Percentiles rank a stretch among this genome's conserved stretches.
Evolutionary conservation across 331 rosid species (phyloP).

Genomic region (Rhamnella rubrinervis): DNA sequence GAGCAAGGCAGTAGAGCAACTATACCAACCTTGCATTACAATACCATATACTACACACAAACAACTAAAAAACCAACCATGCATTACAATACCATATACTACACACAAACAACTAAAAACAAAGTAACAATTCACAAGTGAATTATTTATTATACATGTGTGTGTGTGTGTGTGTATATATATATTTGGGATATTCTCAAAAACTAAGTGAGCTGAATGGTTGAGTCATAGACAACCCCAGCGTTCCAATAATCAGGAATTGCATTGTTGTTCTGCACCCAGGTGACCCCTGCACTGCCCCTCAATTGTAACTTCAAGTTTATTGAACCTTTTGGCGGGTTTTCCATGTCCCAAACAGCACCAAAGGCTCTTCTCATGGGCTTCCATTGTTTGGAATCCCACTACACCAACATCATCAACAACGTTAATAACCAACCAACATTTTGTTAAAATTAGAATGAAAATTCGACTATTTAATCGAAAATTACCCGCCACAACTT

Average conservation of each 20-base stretch:
- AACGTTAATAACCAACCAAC: not conserved
- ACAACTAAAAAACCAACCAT: too few species aligned
- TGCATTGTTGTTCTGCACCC: constrained; percentile 42
- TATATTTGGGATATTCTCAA: not conserved
- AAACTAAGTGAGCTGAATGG: constrained; percentile 42
- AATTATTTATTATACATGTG: too few species aligned
- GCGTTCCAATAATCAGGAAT: constrained; percentile 64
- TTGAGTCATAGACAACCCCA: constrained; percentile 40
- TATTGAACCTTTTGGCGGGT: constrained; percentile 53
- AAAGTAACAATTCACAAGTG: too few species aligned
- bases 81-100: too few species aligned
- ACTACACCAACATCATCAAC: constrained; percentile 25
- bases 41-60: too few species aligned
- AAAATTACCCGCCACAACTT: constrained; percentile 60
- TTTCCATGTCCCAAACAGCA: constrained; percentile 58
- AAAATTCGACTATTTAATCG: not conserved
- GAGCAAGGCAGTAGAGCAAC: too few species aligned
- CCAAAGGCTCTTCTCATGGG: constrained; percentile 60
- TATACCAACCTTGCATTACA: too few species aligned
- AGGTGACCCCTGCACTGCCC: constrained; percentile 37
- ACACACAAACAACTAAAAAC: too few species aligned
- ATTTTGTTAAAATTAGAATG: not conserved
- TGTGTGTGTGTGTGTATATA: too few species aligned
- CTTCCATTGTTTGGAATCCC: constrained; percentile 63
- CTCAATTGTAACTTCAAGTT: constrained; percentile 60